Conservation (phyloP, 2,329 filamentous ascomycete genomes). For the Calonectria pteridis region DNA sequence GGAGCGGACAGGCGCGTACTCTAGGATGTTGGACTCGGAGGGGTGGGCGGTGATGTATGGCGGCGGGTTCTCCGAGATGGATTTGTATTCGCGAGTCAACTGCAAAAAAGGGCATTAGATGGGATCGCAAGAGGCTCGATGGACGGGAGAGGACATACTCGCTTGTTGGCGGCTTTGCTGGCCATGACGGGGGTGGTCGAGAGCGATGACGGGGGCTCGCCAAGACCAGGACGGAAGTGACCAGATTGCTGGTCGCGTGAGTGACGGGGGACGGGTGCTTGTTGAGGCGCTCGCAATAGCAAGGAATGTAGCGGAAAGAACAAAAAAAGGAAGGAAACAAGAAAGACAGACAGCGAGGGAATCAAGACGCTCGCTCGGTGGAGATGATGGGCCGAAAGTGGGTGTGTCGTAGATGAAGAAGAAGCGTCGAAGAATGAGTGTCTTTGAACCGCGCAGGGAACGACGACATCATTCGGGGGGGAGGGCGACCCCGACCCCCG, state of each 20-base stretch:
- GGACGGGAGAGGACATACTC: slow-evolving; percentile 61
- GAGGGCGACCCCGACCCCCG: slow-evolving; percentile 4
- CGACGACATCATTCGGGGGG: slow-evolving; percentile 29
- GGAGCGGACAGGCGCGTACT: slow-evolving; percentile 65
- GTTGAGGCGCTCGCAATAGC: neutral
- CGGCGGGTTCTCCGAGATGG: slow-evolving; percentile 79
- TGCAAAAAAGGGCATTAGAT: slow-evolving; percentile 48
- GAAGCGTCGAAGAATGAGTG: slow-evolving; percentile 11
- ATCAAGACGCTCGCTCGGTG: slow-evolving; percentile 12
- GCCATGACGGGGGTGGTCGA: slow-evolving; percentile 64
- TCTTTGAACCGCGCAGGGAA: slow-evolving; percentile 27
- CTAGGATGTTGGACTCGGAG: slow-evolving; percentile 90
- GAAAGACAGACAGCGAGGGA: slow-evolving; percentile 13
- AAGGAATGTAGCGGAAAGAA: neutral
- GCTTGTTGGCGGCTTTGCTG: slow-evolving; percentile 79
- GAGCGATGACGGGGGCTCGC: slow-evolving; percentile 15
- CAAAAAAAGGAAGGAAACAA: slow-evolving; percentile 8
- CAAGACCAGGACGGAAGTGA: slow-evolving; percentile 30
- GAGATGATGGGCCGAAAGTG: slow-evolving; percentile 18
- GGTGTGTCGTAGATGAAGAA: slow-evolving; percentile 18
- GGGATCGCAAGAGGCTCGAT: neutral
- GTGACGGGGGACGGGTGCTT: slow-evolving; percentile 12
- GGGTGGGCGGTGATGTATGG: slow-evolving; percentile 92
- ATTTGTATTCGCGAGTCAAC: slow-evolving; percentile 74
- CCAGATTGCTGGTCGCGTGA: slow-evolving; percentile 45